phyloP scores from a whole-genome alignment of 345 rosid genomes.

The Euclidium syriacum region DNA sequence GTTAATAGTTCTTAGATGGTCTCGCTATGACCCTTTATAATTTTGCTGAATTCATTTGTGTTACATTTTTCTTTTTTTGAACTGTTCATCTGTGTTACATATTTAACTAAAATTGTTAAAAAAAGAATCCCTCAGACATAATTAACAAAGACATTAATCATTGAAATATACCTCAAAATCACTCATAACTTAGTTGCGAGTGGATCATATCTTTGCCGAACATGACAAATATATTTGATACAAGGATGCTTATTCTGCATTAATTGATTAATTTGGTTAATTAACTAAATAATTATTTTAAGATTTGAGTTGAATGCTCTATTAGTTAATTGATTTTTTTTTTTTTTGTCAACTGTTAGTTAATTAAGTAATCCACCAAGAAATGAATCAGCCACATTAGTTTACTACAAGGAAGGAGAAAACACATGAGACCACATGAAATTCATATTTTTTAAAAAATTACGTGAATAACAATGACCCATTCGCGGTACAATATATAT shows the following conservation, averaged over 20 bases:
- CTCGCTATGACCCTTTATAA: too few relatives aligned
- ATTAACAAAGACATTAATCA: too few relatives aligned
- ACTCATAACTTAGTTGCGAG: not conserved
- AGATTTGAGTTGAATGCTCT: not conserved
- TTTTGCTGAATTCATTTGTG: too few relatives aligned
- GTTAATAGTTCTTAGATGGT: too few relatives aligned
- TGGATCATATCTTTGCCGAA: not conserved
- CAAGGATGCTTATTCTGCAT: slow-evolving; percentile 6
- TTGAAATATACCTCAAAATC: too few relatives aligned
- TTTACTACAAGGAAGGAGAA: slow-evolving; percentile 14
- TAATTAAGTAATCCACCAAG: slow-evolving; percentile 8
- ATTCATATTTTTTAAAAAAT: not conserved
- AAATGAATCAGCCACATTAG: not conserved
- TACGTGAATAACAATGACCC: not conserved
- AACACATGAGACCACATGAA: slow-evolving; percentile 29
- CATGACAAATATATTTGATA: not conserved
- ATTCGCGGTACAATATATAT: too few relatives aligned
- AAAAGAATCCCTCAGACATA: too few relatives aligned
- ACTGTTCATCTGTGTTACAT: too few relatives aligned
- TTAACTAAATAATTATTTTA: not conserved
- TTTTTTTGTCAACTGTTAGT: not conserved
- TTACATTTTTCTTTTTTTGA: too few relatives aligned
- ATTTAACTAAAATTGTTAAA: too few relatives aligned
- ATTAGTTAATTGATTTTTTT: not conserved
- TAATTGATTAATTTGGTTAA: not conserved